Evolutionary conservation across 2,329 filamentous ascomycete species (phyloP).

Genomic region (Grosmannia penicillata): DNA sequence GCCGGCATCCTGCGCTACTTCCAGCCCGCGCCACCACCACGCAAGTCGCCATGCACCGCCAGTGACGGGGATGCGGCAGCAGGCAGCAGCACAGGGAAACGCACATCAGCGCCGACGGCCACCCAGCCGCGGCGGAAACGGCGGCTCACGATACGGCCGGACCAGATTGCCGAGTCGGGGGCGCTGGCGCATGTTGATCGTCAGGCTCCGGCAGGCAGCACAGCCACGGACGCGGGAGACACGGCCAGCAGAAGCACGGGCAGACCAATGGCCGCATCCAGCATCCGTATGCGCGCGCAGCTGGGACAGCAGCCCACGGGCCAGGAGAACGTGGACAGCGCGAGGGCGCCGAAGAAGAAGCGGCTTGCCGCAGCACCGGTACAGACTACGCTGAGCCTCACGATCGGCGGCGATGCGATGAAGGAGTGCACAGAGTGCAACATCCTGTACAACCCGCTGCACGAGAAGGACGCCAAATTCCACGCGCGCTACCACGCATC

Average conservation of each 20-base stretch:
- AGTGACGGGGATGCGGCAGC: too few relatives aligned
- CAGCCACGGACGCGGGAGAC: background rate
- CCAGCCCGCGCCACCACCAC: constrained; percentile 5
- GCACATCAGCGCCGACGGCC: too few relatives aligned
- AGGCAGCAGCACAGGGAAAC: background rate
- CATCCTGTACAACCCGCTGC: constrained; percentile 28
- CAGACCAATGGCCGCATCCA: constrained; percentile 2
- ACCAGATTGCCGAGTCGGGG: too few relatives aligned
- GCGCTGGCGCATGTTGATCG: too few relatives aligned
- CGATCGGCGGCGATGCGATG: constrained; percentile 14
- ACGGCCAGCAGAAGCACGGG: background rate
- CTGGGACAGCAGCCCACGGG: constrained; percentile 1
- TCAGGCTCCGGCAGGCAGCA: background rate
- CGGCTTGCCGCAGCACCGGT: constrained; percentile 9
- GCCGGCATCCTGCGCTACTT: constrained; percentile 11
- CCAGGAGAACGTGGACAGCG: background rate
- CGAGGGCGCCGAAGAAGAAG: background rate
- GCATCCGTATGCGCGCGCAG: constrained; percentile 4
- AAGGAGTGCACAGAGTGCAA: constrained; percentile 26
- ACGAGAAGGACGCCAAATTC: constrained; percentile 25
- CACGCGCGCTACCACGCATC: constrained; percentile 23
- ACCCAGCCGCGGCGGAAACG: constrained; percentile 9
- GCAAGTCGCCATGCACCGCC: constrained; percentile 2
- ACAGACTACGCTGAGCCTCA: constrained; percentile 27
- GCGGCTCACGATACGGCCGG: constrained; percentile 8